Evolutionary conservation across 1,284 basidiomycete species (phyloP).

Genomic region (Leccinum variabile): DNA sequence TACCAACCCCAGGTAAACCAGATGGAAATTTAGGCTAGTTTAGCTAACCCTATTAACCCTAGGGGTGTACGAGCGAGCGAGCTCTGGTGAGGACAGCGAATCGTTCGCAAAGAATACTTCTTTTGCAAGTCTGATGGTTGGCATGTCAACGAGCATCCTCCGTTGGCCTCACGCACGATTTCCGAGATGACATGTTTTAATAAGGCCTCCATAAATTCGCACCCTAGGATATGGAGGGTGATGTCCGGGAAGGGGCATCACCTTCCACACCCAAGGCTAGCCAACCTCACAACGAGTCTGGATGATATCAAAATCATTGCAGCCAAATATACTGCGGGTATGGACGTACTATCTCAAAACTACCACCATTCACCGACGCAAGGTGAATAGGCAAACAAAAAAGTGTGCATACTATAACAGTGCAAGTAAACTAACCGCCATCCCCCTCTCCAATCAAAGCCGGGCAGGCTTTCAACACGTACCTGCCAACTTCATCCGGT

Average conservation of each 20-base stretch:
- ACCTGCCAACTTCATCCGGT: constrained; percentile 23
- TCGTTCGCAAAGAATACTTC: too few relatives aligned
- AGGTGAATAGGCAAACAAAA: neutral
- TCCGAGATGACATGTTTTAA: neutral
- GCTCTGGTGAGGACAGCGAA: too few relatives aligned
- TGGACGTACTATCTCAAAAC: neutral
- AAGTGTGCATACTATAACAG: neutral
- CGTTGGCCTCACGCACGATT: neutral
- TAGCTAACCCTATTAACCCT: too few relatives aligned
- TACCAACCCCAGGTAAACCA: too few relatives aligned
- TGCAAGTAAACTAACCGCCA: constrained; percentile 1
- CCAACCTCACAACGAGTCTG: neutral
- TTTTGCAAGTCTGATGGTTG: too few relatives aligned
- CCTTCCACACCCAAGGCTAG: neutral
- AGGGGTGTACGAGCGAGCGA: too few relatives aligned
- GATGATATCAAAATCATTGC: neutral
- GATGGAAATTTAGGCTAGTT: too few relatives aligned
- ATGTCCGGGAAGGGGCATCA: neutral
- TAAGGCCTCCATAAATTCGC: neutral
- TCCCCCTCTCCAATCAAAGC: neutral
- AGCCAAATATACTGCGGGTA: neutral
- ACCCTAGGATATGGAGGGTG: neutral
- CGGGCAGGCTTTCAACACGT: neutral
- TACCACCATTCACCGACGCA: neutral
- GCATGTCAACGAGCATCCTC: neutral